Evolutionary conservation across 2,329 filamentous ascomycete genomes (phyloP), one percentile per base, ranked within the genome.

Genomic region (Plenodomus lindquistii): DNA sequence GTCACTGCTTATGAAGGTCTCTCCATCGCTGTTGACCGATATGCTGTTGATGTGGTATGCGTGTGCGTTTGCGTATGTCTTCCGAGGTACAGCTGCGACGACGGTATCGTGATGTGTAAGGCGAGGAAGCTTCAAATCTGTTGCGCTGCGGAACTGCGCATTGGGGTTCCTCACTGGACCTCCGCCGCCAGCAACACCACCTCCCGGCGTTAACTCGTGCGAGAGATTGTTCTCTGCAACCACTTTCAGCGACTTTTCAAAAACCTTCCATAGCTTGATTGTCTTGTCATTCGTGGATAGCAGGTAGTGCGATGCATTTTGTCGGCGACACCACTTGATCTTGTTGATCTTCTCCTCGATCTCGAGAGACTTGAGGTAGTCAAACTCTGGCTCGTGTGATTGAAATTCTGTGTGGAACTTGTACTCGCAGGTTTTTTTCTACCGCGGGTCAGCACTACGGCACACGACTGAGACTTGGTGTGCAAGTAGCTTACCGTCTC

Each of bases 261-360:
- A 99, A 42, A 99, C 93, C 75, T 99, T 99, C 94, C 94, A 99
- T 62, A 99, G 81, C 80, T 99, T 99, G 83, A 99, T 99, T 36
- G 94, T 99, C 81, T 99, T 99, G 81, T 99, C 94, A 73, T 99
- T 99, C 65, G 94, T 99, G 37, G 94, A 97, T 48, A 99, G 85
- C 43, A 99, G 85, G 75, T 96, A 99, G 78, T 99, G 94, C 46
- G 94, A 97, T 54, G 93, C 89, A 81, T 99, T 99, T 77, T 97
- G 93, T 76, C 94, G 87, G 71, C 89, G 87, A 75, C 94, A 99
- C 94, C 94, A 99, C 77, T 97, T 99, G 79, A 99, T 99, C 82
- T 99, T 99, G 83, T 99, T 99, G 83, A 99, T 99, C 80, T 99
- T 99, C 77, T 99, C 94, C 82, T 99, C 94, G 70, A 99, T 99